Evolutionary conservation across 2,329 filamentous ascomycete species (phyloP).

Genomic region (Podosphaera xanthii): DNA sequence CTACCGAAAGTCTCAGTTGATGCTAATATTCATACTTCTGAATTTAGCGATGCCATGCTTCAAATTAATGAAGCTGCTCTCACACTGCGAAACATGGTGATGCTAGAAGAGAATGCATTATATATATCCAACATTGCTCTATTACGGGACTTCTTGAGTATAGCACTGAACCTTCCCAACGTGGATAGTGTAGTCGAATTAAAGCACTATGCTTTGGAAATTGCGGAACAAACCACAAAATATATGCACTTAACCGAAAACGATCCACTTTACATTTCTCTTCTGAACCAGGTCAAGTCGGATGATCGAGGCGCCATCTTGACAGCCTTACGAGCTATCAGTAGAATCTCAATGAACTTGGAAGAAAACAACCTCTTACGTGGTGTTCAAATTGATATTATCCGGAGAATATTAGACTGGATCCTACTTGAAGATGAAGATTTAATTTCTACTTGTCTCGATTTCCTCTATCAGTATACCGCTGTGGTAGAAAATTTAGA

Average conservation of each 20-base stretch:
- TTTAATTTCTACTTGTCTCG: conserved; percentile 64
- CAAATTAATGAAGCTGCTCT: conserved; percentile 69
- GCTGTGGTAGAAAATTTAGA: conserved; percentile 69
- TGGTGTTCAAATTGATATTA: conserved; percentile 38
- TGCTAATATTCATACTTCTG: conserved; percentile 45
- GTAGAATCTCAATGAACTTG: conserved; percentile 70
- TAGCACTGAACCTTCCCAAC: conserved; percentile 55
- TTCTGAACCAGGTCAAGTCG: conserved; percentile 41
- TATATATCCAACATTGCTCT: conserved; percentile 57
- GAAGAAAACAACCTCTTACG: conserved; percentile 57
- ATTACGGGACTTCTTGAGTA: conserved; percentile 61
- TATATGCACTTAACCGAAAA: conserved; percentile 49
- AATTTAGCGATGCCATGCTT: conserved; percentile 47
- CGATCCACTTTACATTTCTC: conserved; percentile 57
- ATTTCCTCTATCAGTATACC: conserved; percentile 92
- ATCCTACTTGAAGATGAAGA: conserved; percentile 74
- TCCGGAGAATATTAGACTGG: conserved; percentile 51
- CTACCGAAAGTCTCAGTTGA: conserved; percentile 39
- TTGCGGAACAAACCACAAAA: conserved; percentile 72
- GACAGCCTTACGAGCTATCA: conserved; percentile 58
- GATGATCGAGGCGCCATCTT: conserved; percentile 65
- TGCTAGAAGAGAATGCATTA: conserved; percentile 66
- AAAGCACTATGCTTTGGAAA: conserved; percentile 78
- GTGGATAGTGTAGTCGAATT: conserved; percentile 56
- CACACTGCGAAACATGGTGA: conserved; percentile 89